Evolutionary conservation across 1,284 basidiomycete genomes (phyloP), one percentile per base, ranked within the genome.

Genomic region (Cystobasidiaceae sp.): DNA sequence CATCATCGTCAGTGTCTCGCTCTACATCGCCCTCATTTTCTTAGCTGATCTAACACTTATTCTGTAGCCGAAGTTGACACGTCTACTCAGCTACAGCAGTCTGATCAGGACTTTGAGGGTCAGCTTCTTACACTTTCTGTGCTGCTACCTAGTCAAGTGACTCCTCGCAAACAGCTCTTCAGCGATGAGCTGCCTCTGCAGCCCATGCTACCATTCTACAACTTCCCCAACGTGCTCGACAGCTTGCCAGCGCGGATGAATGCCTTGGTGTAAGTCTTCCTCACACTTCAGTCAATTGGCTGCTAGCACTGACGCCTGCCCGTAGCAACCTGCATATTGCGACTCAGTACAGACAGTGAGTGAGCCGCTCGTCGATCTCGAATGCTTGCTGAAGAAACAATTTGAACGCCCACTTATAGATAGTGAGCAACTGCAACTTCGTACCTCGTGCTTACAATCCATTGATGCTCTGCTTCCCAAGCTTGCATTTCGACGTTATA

Each of bases 281-380:
- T 19, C 11, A 30, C 17, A 28, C 19, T 25, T 17, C 46, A 23
- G n/a, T 23, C 9, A 25, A n/a, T n/a, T n/a, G n/a, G n/a, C 21
- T 11, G 32, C 51, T 41, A 15, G 34, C 32, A 1, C 19, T 3
- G n/a, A 9, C n/a, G 4, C 8, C 37, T 15, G 2, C 37, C 17
- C 5, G 17, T n/a, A 60, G 58, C 2, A 48, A 28, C 3, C 37
- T 60, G 9, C 45, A 60, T 46, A 48, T 60, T 17, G 58, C 58
- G 21, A 60, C 58, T 17, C 32, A 28, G 8, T 30, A 39, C 11
- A 27, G 41, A 8, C 60, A 62, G 60, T 62, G 25, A 44, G 60
- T 61, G 4, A 7, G 19, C 4, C 51, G n/a, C 21, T 19, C 11
- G 28, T n/a, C 34, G 34, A 11, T 6, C 4, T 33, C 7, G 6